Evolutionary conservation across 2,329 filamentous ascomycete species (phyloP).

Genomic region (Aspergillus texensis): DNA sequence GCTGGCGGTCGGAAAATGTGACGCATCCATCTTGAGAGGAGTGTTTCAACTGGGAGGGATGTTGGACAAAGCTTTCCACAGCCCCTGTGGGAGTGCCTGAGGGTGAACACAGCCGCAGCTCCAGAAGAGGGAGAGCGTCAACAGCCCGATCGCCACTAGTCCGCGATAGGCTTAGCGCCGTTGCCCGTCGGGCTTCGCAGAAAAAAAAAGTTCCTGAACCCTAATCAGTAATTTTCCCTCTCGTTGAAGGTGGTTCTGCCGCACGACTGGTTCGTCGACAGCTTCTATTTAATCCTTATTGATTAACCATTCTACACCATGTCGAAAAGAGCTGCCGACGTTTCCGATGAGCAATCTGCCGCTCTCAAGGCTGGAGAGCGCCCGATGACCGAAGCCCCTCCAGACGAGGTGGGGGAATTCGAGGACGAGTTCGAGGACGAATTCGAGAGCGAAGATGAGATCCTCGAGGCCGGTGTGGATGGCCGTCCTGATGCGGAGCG

Average conservation of each 20-base stretch:
- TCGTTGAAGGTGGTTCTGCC: conserved; percentile 19
- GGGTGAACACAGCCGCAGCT: conserved; percentile 24
- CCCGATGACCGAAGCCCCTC: conserved; percentile 53
- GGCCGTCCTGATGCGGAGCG: conserved; percentile 88
- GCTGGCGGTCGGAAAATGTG: conserved; percentile 25
- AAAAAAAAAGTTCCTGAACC: conserved; percentile 38
- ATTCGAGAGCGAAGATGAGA: conserved; percentile 90
- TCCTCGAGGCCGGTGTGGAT: conserved; percentile 91
- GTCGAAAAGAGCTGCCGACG: conserved; percentile 63
- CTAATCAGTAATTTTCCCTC: conserved; percentile 8
- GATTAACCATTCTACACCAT: conserved; percentile 42
- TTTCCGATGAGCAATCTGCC: conserved; percentile 51
- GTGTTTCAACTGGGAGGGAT: conserved; percentile 3
- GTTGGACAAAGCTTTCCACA: conserved; percentile 2
- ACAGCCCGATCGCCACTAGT: conserved; percentile 33
- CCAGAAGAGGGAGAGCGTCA: conserved; percentile 13
- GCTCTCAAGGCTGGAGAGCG: conserved; percentile 65
- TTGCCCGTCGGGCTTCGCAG: conserved; percentile 26
- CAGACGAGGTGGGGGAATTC: conserved; percentile 63
- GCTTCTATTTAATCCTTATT: conserved; percentile 8
- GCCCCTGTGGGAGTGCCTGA: conserved; percentile 12
- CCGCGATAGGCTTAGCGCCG: conserved; percentile 36
- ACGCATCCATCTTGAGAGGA: conserved; percentile 30
- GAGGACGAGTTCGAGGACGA: conserved; percentile 91
- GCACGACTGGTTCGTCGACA: conserved; percentile 27